Evolutionary conservation across 2,329 filamentous ascomycete genomes (phyloP).

Genomic region (Aspergillus cejpii): DNA sequence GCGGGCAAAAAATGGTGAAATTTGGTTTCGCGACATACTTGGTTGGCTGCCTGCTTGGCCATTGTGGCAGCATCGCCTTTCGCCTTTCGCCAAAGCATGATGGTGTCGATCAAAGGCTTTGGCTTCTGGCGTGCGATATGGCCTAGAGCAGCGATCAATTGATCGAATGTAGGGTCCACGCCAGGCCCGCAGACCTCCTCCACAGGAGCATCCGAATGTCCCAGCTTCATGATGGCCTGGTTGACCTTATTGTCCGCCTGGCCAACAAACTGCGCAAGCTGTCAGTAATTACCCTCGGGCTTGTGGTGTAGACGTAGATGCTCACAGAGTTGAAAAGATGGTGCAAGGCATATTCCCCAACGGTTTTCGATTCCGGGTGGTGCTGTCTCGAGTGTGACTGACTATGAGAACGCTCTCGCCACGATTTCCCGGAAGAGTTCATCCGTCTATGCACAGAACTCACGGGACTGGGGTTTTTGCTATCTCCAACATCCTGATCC

Average conservation of each 20-base stretch:
- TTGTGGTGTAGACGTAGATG: slow-evolving; percentile 13
- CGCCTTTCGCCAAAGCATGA: slow-evolving; percentile 96
- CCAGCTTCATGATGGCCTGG: slow-evolving; percentile 71
- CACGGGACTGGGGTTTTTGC: slow-evolving; percentile 20
- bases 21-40: slow-evolving; percentile 19
- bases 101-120: slow-evolving; percentile 88
- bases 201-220: slow-evolving; percentile 74
- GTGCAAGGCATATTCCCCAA: slow-evolving; percentile 96
- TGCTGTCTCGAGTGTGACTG: slow-evolving; percentile 66
- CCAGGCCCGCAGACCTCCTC: slow-evolving; percentile 87
- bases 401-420: slow-evolving; percentile 66
- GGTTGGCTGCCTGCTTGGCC: slow-evolving; percentile 44
- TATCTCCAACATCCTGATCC: slow-evolving; percentile 32
- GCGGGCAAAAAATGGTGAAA: too few relatives aligned
- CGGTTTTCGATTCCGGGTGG: slow-evolving; percentile 74
- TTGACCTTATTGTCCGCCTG: slow-evolving; percentile 96
- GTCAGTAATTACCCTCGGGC: slow-evolving; percentile 26
- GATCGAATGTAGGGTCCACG: slow-evolving; percentile 82
- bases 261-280: slow-evolving; percentile 64
- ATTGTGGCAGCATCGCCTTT: slow-evolving; percentile 84
- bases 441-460: slow-evolving; percentile 32
- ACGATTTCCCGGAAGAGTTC: slow-evolving; percentile 59
- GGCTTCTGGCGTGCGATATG: slow-evolving; percentile 93
- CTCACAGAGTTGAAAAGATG: slow-evolving; percentile 86
- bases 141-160: slow-evolving; percentile 84